Evolutionary conservation across 31 red algal genomes (phyloP).

Genomic region (Porphyra umbilicalis): DNA sequence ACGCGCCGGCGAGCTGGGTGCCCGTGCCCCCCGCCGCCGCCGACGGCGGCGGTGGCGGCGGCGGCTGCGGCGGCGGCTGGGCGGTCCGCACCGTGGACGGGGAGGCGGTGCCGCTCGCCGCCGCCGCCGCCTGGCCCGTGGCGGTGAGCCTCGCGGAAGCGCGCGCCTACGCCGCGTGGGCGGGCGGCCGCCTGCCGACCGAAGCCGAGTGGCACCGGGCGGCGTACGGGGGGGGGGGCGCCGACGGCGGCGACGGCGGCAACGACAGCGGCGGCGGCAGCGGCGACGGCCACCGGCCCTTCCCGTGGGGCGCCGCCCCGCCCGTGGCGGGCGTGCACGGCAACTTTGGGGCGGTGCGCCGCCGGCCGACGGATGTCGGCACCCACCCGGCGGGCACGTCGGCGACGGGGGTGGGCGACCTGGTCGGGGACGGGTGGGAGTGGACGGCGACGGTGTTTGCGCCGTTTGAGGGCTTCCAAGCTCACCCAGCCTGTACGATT

Average conservation of each 20-base stretch:
- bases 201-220: constrained; percentile 46
- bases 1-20: constrained; percentile 32
- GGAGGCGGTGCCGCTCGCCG: not conserved
- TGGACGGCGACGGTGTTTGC: constrained; percentile 39
- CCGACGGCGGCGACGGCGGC: not conserved
- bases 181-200: constrained; percentile 15
- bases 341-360: constrained; percentile 27
- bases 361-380: constrained; percentile 12
- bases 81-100: not conserved
- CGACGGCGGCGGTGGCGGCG: not conserved
- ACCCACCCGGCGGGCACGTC: not conserved
- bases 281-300: not conserved
- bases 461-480: constrained; percentile 50
- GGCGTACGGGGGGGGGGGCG: constrained; percentile 3
- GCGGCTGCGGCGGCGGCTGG: not conserved
- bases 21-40: not conserved
- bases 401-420: constrained; percentile 31
- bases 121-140: constrained; percentile 39
- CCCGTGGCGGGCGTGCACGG: constrained; percentile 11
- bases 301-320: not conserved
- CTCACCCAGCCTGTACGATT: constrained; percentile 2
- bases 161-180: constrained; percentile 57
- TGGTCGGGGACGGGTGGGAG: constrained; percentile 89
- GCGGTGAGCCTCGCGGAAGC: constrained; percentile 65
- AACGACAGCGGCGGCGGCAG: not conserved